phyloP scores from a whole-genome alignment of 495 filamentous ascomycete genomes.

The Aspergillus heteromorphus region DNA sequence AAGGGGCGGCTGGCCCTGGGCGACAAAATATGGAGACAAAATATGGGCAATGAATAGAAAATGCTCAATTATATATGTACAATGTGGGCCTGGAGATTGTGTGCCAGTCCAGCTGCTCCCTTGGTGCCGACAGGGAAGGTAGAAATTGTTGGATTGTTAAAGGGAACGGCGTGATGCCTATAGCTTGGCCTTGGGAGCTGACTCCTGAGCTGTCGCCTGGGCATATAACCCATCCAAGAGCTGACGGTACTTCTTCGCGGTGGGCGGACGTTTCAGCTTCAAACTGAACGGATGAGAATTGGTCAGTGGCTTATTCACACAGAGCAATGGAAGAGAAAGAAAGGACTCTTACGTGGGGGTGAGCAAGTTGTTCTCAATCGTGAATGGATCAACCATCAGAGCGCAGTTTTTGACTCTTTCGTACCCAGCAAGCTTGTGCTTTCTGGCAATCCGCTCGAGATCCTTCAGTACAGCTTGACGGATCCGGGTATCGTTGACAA shows the following conservation, averaged over 20 bases:
- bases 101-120: neutral
- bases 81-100: neutral
- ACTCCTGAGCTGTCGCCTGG: constrained; percentile 52
- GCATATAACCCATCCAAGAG: constrained; percentile 79
- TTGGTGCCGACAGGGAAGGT: neutral
- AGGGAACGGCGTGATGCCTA: constrained; percentile 16
- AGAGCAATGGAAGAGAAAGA: constrained; percentile 1
- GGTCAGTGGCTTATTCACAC: constrained; percentile 22
- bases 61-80: neutral
- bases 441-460: constrained; percentile 73
- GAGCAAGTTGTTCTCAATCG: constrained; percentile 87
- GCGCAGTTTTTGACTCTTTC: constrained; percentile 74
- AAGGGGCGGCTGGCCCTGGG: neutral
- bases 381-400: constrained; percentile 84
- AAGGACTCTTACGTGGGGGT: constrained; percentile 77
- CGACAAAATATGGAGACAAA: neutral
- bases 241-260: constrained; percentile 67
- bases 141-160: neutral
- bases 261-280: constrained; percentile 89
- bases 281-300: constrained; percentile 53
- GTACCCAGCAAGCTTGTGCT: constrained; percentile 82
- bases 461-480: constrained; percentile 70
- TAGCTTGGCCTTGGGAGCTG: constrained; percentile 51
- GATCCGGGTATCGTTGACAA: constrained; percentile 61
- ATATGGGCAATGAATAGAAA: neutral